Conservation (phyloP, 192 early-diverging fungal species). For the Glomus cerebriforme region DNA sequence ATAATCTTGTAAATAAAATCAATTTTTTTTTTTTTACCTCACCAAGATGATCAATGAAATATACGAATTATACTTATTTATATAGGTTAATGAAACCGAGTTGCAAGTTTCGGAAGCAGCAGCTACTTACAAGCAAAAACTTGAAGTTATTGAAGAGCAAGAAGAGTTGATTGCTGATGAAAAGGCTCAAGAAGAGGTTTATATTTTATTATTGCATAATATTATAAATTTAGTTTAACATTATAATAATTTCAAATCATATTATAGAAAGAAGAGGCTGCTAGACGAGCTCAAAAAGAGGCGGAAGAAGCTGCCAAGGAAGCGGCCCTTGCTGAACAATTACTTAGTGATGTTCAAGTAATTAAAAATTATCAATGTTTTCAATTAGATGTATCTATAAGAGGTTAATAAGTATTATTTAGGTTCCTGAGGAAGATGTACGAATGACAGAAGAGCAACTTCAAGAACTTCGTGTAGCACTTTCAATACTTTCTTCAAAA, state of each 20-base stretch:
- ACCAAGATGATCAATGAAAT: neutral
- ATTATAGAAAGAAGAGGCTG: conserved; percentile 59
- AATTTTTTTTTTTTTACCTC: conserved; percentile 10
- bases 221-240: no score
- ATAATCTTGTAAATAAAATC: conserved; percentile 71
- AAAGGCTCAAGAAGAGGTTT: conserved; percentile 74
- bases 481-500: conserved; percentile 56
- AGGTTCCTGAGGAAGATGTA: conserved; percentile 41
- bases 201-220: no score
- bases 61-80: neutral
- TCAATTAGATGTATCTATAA: no score
- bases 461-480: conserved; percentile 58
- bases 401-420: neutral
- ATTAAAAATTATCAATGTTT: neutral
- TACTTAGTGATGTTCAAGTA: neutral
- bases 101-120: conserved; percentile 83
- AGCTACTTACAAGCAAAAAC: conserved; percentile 90
- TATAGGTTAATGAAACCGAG: conserved; percentile 72
- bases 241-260: neutral
- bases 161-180: conserved; percentile 97
- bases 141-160: conserved; percentile 93
- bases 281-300: conserved; percentile 60
- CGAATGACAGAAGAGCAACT: conserved; percentile 59
- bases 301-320: conserved; percentile 51
- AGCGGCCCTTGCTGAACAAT: conserved; percentile 19